phyloP scores from a whole-genome alignment of 106 monocot genomes.

The Chionographis japonica region DNA sequence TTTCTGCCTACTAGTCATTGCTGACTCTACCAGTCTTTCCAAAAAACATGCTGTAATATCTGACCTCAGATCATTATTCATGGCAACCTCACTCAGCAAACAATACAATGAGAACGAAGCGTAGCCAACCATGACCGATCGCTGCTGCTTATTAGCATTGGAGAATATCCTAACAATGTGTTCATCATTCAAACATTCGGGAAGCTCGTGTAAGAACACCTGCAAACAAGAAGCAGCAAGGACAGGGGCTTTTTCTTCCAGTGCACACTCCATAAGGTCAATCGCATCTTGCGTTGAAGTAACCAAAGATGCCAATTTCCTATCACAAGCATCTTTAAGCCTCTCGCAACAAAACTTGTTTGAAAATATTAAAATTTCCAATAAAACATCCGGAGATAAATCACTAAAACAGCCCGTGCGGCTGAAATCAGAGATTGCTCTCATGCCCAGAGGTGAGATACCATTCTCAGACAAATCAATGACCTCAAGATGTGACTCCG shows the following conservation, averaged over 20 bases:
- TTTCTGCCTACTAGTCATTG: constrained; percentile 41
- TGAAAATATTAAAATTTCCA: constrained; percentile 87
- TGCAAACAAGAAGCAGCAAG: constrained; percentile 83
- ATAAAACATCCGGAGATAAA: constrained; percentile 40
- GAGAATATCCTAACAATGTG: constrained; percentile 67
- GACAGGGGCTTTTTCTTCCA: constrained; percentile 72
- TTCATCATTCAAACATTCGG: constrained; percentile 62
- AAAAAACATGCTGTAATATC: constrained; percentile 54
- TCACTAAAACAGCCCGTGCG: constrained; percentile 31
- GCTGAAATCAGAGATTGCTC: constrained; percentile 57
- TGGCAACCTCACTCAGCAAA: constrained; percentile 79
- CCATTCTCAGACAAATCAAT: constrained; percentile 90
- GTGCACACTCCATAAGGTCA: constrained; percentile 81
- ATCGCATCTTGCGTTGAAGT: constrained; percentile 76
- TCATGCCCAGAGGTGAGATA: constrained; percentile 74
- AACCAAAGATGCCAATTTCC: constrained; percentile 72
- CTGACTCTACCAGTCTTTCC: constrained; percentile 69
- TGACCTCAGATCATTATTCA: constrained; percentile 65
- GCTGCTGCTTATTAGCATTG: constrained; percentile 38
- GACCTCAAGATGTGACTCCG: constrained; percentile 68
- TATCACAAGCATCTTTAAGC: constrained; percentile 85
- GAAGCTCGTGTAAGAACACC: constrained; percentile 70
- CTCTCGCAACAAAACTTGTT: constrained; percentile 93
- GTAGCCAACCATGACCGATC: constrained; percentile 51
- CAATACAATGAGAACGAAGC: constrained; percentile 83